These are phyloP conservation scores for Ganoderma lucidum DNA, from an alignment of 1,284 basidiomycete species.

Conservation along the genomic window DNA sequence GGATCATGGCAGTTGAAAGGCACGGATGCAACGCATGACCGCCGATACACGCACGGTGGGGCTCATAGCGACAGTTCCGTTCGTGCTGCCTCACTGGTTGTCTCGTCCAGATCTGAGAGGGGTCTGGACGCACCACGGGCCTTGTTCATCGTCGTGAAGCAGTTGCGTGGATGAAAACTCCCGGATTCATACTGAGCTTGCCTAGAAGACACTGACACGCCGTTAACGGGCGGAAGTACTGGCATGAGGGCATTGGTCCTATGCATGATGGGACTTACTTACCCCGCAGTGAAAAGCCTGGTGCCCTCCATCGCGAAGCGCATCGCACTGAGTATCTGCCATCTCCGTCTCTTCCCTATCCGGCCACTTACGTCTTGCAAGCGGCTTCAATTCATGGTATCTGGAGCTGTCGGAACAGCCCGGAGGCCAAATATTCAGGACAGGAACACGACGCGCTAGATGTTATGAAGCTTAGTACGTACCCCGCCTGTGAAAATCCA, in stretches of 20 bases:
- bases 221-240: conserved; percentile 12
- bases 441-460: not conserved
- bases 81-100: not conserved
- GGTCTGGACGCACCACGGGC: not conserved
- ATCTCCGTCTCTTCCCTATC: not conserved
- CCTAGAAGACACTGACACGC: not conserved
- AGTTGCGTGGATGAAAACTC: not conserved
- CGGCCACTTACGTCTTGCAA: not conserved
- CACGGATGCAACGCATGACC: not conserved
- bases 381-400: not conserved
- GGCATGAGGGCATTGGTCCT: conserved; percentile 12
- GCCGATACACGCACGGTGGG: not conserved
- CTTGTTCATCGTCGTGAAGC: not conserved
- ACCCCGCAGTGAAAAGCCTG: conserved; percentile 16
- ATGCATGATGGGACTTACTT: conserved; percentile 18
- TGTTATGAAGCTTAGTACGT: not conserved
- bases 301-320: not conserved
- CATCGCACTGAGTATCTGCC: not conserved
- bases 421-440: conserved; percentile 3
- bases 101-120: not conserved
- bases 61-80: not conserved
- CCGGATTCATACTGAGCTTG: not conserved
- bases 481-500: not conserved
- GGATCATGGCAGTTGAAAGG: not conserved
- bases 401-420: not conserved